Evolutionary conservation across 805 yeast genomes (phyloP), one percentile per base, ranked within the genome.

Genomic region (Wickerhamomyces ciferrii): DNA sequence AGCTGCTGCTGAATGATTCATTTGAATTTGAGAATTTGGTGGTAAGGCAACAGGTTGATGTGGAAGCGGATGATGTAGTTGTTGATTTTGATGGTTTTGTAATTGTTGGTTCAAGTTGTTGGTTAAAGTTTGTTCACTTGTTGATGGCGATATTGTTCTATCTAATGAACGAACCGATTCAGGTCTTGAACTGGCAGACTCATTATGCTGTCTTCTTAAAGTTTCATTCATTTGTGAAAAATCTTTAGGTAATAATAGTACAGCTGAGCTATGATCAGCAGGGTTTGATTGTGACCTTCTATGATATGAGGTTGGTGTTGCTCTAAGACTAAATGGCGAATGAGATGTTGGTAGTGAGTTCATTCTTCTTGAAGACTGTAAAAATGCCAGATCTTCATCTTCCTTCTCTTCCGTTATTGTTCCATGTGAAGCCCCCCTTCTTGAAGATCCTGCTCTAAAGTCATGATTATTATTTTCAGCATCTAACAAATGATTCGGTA

Each of bases 221-320:
- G 31, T 17, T 9, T 39, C 41, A 24, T 24, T 39, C 29, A 24
- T 2, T n/a, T 29, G 19, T 2, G 50, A 42, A 11, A 58, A 53
- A 18, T 34, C 37, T 3, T 37, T 44, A 10, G 62, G 63, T 39
- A 59, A 44, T 29, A 60, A 32, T 7, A 60, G 35, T 9, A 60
- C 62, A 0, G 62, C 60, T 17, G 61, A 48, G 0, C 55, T 44
- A 32, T 53, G 58, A 17, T 55, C 56, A 18, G 61, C 55, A 6
- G 64, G 51, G 44, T 55, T 56, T n/a, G 63, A 52, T 38, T 53
- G 55, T 34, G 60, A 48, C 45, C 60, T 46, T 44, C 46, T 50
- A 44, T 53, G 60, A 19, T 18, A 17, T 11, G 43, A 24, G 17
- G 42, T 43, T 14, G 58, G 53, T 5, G 54, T 48, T 10, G 45